phyloP scores from a whole-genome alignment of 192 early-diverging fungal genomes.

The Mortierella claussenii region DNA sequence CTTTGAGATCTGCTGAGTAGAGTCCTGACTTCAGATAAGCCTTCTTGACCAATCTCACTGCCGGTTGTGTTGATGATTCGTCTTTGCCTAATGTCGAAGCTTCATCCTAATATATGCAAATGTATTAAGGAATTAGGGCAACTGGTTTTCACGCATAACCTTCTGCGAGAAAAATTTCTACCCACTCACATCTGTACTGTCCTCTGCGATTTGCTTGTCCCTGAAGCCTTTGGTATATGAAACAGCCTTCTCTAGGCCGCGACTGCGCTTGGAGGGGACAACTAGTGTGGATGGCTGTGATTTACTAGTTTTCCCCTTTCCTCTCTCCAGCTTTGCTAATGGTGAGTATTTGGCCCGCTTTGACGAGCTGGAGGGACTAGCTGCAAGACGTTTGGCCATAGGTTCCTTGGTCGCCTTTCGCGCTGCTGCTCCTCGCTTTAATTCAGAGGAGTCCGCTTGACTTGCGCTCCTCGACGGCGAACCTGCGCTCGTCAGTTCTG shows the following conservation, averaged over 20 bases:
- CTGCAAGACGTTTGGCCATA: slow-evolving; percentile 15
- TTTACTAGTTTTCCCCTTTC: slow-evolving; percentile 7
- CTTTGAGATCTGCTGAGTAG: slow-evolving; percentile 53
- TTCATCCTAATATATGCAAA: slow-evolving; percentile 17
- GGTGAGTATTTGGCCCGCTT: slow-evolving; percentile 7
- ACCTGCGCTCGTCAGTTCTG: slow-evolving; percentile 8
- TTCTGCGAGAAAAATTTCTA: neutral
- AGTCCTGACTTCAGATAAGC: slow-evolving; percentile 55
- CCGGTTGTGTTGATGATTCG: neutral
- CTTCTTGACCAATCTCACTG: slow-evolving; percentile 31
- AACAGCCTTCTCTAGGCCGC: neutral
- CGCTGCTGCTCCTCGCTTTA: slow-evolving; percentile 8
- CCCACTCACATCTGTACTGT: slow-evolving; percentile 4
- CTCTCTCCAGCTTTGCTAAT: neutral
- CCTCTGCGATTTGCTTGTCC: neutral
- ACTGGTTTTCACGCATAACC: neutral
- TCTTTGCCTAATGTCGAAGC: neutral
- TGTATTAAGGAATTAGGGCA: too few species aligned
- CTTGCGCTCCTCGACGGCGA: slow-evolving; percentile 3
- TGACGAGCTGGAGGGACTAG: slow-evolving; percentile 13
- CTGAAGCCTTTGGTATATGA: neutral
- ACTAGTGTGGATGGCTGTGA: neutral
- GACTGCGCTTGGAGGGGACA: slow-evolving; percentile 9
- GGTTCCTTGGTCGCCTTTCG: neutral
- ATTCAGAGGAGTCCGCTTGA: neutral